Conservation (phyloP, 192 early-diverging fungal species). For the Umbelopsis sp. region DNA sequence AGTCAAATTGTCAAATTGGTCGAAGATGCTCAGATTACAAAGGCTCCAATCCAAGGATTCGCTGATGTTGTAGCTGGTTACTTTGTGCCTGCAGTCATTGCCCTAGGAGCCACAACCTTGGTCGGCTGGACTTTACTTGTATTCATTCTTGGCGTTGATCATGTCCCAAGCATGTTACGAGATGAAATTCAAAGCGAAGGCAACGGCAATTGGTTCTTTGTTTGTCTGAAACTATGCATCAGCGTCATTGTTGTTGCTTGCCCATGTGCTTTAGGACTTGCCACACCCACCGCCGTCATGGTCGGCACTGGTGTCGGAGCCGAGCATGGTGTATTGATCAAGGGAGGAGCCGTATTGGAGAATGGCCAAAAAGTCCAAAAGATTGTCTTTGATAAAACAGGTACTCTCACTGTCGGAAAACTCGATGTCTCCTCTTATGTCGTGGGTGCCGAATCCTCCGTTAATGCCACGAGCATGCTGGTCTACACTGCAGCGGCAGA, state of each 20-base stretch:
- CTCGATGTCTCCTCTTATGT: slow-evolving; percentile 62
- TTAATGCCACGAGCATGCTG: slow-evolving; percentile 16
- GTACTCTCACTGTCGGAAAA: slow-evolving; percentile 85
- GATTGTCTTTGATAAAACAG: slow-evolving; percentile 98
- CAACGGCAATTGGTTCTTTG: slow-evolving; percentile 70
- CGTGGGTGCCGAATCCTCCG: slow-evolving; percentile 13
- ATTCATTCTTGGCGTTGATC: slow-evolving; percentile 33
- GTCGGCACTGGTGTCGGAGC: slow-evolving; percentile 98
- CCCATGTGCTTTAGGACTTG: slow-evolving; percentile 94
- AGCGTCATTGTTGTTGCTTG: slow-evolving; percentile 97
- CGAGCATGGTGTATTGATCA: slow-evolving; percentile 93
- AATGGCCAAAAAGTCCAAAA: slow-evolving; percentile 79
- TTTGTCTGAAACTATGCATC: slow-evolving; percentile 88
- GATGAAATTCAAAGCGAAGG: slow-evolving; percentile 50
- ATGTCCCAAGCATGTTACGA: slow-evolving; percentile 30
- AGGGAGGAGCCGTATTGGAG: slow-evolving; percentile 89
- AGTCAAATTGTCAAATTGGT: slow-evolving; percentile 93
- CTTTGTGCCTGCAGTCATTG: slow-evolving; percentile 90
- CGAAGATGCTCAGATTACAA: slow-evolving; percentile 89
- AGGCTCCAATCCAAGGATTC: slow-evolving; percentile 94
- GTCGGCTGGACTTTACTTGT: slow-evolving; percentile 68
- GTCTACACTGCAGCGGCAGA: slow-evolving; percentile 75
- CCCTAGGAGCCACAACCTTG: slow-evolving; percentile 73
- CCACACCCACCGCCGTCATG: slow-evolving; percentile 98
- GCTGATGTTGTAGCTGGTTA: slow-evolving; percentile 87